Evolutionary conservation across 768 basidiomycete genomes (phyloP).

Genomic region (Ramaria sp.): DNA sequence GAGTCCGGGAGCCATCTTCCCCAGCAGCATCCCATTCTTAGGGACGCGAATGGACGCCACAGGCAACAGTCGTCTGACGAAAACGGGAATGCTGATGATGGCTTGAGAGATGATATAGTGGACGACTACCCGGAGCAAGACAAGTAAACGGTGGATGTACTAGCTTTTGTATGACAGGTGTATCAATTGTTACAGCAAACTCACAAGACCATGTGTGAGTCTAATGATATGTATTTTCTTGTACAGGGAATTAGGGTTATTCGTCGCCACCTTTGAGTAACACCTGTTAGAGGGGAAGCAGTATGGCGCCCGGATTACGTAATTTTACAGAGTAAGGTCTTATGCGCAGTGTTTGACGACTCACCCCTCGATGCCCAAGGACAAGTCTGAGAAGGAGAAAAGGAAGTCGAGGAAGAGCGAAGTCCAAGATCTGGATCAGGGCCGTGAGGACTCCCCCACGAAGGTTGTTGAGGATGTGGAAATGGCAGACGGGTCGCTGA

Average conservation of each 20-base stretch:
- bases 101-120: neutral
- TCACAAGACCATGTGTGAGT: no score
- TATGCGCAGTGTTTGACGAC: neutral
- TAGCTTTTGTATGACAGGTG: no score
- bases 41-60: neutral
- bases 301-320: neutral
- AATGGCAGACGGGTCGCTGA: slow-evolving; percentile 23
- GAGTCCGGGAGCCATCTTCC: neutral
- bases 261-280: no score
- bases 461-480: slow-evolving; percentile 27
- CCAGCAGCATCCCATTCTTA: neutral
- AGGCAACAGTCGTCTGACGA: neutral
- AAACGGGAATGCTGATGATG: neutral
- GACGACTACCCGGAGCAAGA: neutral
- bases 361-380: slow-evolving; percentile 43
- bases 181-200: neutral
- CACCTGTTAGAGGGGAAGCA: no score
- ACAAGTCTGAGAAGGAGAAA: slow-evolving; percentile 69
- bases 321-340: neutral
- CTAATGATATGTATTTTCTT: neutral
- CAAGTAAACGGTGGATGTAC: neutral
- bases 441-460: slow-evolving; percentile 16
- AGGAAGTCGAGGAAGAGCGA: slow-evolving; percentile 40
- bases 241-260: no score
- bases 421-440: slow-evolving; percentile 19